Base-by-base conservation (phyloP, 169 alveolate genomes). In the Plasmodium adleri region DNA sequence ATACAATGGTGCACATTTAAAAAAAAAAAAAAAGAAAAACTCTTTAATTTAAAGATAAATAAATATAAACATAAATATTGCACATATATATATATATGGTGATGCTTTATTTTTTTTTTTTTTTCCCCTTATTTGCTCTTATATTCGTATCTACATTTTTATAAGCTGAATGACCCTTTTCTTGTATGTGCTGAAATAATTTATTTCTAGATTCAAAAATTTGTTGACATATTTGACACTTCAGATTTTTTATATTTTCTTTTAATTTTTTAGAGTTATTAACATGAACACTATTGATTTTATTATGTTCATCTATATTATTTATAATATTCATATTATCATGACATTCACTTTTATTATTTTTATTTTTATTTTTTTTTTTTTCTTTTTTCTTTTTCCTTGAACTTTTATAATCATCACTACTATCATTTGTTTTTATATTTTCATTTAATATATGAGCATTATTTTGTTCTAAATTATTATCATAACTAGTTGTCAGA, bases 161-260 rank as follows among this genome's bases (percentile, higher is more conserved):
- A 43, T 88, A 72, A n/a, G 88, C 88, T 15, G 91, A 91, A 52
- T 92, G 95, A 15, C 92, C 90, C 39, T 87, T 78, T 6, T 67
- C 78, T 45, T 92, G 83, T 47, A 92, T 92, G 52, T 92, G 95
- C 22, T 67, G 60, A 88, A 92, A 92, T 54, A 92, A 50, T 64
- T 92, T 92, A 74, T 92, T 92, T 88, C 95, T 26, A 6, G 95
- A 92, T 45, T 78, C 63, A 78, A 78, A 78, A n/a, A 59, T 66
- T 22, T 78, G 72, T 9, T 58, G 64, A 50, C 89, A 78, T 24
- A 66, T 26, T 78, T 78, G 26, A 22, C 89, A 78, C 45, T 64
- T 50, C 1, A 47, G 7, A 64, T 15, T 66, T 26, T 78, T 78
- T 64, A 60, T 24, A 66, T 47, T 66, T 24, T 78, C 89, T 26